A percentile compares a stretch with the other conserved stretches of the same genome.
Conservation (phyloP, 495 filamentous ascomycete genomes). For the Xylaria curta region DNA sequence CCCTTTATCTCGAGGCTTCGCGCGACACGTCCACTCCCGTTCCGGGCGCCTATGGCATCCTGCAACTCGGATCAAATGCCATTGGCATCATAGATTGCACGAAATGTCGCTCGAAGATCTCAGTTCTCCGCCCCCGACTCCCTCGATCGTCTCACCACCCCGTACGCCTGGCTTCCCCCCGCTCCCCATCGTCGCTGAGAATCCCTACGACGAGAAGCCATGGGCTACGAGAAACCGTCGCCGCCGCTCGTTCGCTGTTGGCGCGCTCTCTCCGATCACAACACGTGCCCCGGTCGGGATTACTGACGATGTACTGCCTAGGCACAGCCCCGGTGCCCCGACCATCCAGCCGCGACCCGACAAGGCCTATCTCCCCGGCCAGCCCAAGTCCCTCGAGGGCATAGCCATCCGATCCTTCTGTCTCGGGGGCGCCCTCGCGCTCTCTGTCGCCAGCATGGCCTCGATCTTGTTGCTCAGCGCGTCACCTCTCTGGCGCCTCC, state of each 20-base stretch:
- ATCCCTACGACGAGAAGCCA: constrained; percentile 32
- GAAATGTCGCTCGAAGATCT: constrained; percentile 1
- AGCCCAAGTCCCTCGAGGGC: constrained; percentile 73
- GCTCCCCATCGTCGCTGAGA: constrained; percentile 26
- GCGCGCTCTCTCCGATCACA: constrained; percentile 27
- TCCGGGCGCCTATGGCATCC: background rate
- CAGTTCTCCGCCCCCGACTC: constrained; percentile 6
- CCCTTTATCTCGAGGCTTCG: background rate
- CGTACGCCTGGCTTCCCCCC: constrained; percentile 26
- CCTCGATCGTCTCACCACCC: constrained; percentile 18
- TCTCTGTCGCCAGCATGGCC: constrained; percentile 51
- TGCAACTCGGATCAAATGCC: constrained; percentile 15
- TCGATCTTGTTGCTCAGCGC: constrained; percentile 45
- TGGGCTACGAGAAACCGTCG: constrained; percentile 39
- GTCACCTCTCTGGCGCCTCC: constrained; percentile 75
- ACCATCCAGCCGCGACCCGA: constrained; percentile 36
- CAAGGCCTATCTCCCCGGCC: constrained; percentile 56
- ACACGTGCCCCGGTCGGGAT: constrained; percentile 26
- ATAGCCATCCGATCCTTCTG: constrained; percentile 74
- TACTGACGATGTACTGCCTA: constrained; percentile 44
- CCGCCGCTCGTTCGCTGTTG: constrained; percentile 33
- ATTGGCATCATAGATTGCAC: background rate
- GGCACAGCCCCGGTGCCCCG: constrained; percentile 45
- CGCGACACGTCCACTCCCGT: background rate
- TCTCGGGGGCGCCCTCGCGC: constrained; percentile 55